Evolutionary conservation across 164 flowering plant genomes (phyloP), one percentile per base, ranked within the genome.

Genomic region (Sedum album): DNA sequence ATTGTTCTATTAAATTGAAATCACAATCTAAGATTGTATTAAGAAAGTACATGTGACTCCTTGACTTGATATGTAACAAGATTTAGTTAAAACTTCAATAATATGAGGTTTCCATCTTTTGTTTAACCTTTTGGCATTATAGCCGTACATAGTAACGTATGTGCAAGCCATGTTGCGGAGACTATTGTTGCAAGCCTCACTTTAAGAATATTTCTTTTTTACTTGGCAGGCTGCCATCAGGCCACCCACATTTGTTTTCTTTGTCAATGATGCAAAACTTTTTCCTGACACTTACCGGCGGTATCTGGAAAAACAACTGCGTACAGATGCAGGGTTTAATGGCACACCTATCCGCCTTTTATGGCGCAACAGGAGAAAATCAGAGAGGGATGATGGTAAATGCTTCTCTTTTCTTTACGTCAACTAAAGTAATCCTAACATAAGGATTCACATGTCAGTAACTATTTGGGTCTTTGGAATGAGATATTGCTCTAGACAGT

Each of bases 191-290:
- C 71, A 36, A 20, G 68, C 20, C 13, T 49, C 15, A 44, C 33
- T 49, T 15, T 6, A 25, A 57, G 23, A 25, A n/a, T 72, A 5
- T 6, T 30, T 75, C 6, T 66, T 51, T 57, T 72, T 70, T n/a
- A 78, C 69, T 69, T 39, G 79, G 82, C 89, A 92, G 99, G 99
- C 99, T 41, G 97, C 97, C 51, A 84, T 88, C 57, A 84, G 96
- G 66, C 99, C 99, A 65, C 99, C 99, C 17, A 92, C 99, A 41
- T 95, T 95, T 76, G 97, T 95, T 51, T 92, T 95, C 85, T 95
- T 95, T 82, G 99, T 95, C 15, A 92, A 95, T 77, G 97, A 95
- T 81, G 84, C 99, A 76, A 90, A 92, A 67, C 94, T 95, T 67
- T 95, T 95, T 69, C 76, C 94, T 8, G 96, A 88, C 66, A 87